Evolutionary conservation across 345 rosid species (phyloP), one percentile per base, ranked within the genome.

Genomic region (Ceriops zippeliana): DNA sequence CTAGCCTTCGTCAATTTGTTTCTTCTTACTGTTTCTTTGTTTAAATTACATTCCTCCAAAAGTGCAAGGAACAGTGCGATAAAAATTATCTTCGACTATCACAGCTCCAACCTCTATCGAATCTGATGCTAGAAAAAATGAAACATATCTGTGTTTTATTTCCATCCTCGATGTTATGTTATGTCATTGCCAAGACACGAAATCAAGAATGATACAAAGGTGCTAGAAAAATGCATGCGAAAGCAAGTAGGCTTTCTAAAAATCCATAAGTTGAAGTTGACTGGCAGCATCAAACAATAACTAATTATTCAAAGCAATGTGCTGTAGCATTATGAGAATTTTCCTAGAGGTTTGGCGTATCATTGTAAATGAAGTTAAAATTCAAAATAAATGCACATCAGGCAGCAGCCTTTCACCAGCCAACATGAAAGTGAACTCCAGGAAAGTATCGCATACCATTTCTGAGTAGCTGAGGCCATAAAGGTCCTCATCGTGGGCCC

Each of bases 401-500:
- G 49, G 49, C 62, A 61, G 52, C 46, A 67, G 19, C 32, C 34
- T 28, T 30, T 49, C 17, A 42, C 49, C 13, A n/a, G 26, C 32
- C 47, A 58, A 72, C 27, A 37, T 20, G 54, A 1, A 61, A 28
- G 5, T 34, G 28, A 69, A 73, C 58, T 7, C 34, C 35, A 68
- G 1, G 73, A 35, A 62, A 56, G 34, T 19, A 49, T 70, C 1
- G 31, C 32, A 72, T 87, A 93, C 99, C 98, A 91, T 78, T 80
- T 95, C 98, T 71, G 96, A 85, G 82, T 87, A 86, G 62, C 81
- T 75, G 51, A 91, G 73, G 68, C 91, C 97, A 83, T 85, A 90
- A 62, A 89, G 83, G 69, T 91, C 98, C 67, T 91, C 99, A 59
- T 95, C 98, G 68, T 86, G 97, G 30, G 82, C 60, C 99, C 98